Evolutionary conservation across 495 filamentous ascomycete species (phyloP), one percentile per base, ranked within the genome.

Genomic region (Penicillium fimorum): DNA sequence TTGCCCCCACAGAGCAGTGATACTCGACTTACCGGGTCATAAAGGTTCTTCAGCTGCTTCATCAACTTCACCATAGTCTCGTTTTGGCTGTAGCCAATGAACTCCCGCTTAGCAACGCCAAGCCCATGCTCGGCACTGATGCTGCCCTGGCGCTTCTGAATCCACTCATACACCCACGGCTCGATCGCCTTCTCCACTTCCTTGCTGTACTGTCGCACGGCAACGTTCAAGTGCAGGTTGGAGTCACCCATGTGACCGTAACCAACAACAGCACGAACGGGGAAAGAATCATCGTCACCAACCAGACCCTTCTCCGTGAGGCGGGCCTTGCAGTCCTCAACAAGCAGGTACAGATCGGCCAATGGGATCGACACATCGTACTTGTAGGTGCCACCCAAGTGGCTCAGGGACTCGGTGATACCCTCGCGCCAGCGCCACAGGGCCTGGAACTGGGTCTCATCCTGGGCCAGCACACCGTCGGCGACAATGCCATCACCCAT

Each of bases 181-280:
- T 98, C 94, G 24, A 98, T 81, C 42, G 77, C 82, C 73, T 92
- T 83, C 78, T 98, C 94, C 22, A 97, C 91, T 50, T 85, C 77
- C 75, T 91, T 91, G 71, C 92, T 89, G 70, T 91, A 97, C 53
- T 85, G 74, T 55, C 93, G 75, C 24, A 87, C 87, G 1, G 89
- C 75, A 17, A 98, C 79, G 70, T 98, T 98, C 54, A 98, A 76
- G 72, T 98, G 94, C 59, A 98, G 70, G 70, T 98, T 98, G 4
- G 88, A 84, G 69, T 98, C 94, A 30, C 94, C 94, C 90, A 98
- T 96, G 71, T 98, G 94, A 11, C 94, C 94, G 65, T 95, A 98
- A 4, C 94, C 94, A n/a, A 95, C 85, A 18, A 96, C 92, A 42
- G 85, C 88, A 1, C 94, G 84, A 5, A 96, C 91, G 4, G 92